phyloP scores from a whole-genome alignment of 2,329 filamentous ascomycete species.

The Botrytis elliptica region DNA sequence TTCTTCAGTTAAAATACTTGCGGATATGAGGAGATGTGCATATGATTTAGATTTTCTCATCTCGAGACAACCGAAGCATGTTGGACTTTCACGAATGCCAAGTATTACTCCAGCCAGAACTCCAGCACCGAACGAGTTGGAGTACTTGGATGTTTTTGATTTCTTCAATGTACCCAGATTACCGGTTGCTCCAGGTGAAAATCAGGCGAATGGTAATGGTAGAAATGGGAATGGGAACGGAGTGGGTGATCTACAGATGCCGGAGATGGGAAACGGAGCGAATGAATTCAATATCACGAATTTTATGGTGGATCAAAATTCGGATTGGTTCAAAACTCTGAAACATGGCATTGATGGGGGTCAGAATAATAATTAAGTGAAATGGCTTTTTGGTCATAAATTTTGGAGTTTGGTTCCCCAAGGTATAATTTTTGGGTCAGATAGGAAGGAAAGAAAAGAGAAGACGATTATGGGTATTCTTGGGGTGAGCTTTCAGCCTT shows the following conservation, averaged over 20 bases:
- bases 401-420: not conserved
- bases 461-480: not conserved
- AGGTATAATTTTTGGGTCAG: not conserved
- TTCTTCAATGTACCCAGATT: slow-evolving; percentile 90
- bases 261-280: slow-evolving; percentile 35
- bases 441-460: not conserved
- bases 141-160: slow-evolving; percentile 90
- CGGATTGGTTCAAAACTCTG: slow-evolving; percentile 67
- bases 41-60: slow-evolving; percentile 91
- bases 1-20: slow-evolving; percentile 79
- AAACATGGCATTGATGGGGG: slow-evolving; percentile 8
- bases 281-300: slow-evolving; percentile 76
- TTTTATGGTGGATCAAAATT: slow-evolving; percentile 71
- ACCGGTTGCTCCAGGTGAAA: slow-evolving; percentile 44
- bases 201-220: slow-evolving; percentile 18
- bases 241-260: slow-evolving; percentile 36
- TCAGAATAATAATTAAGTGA: slow-evolving; percentile 14
- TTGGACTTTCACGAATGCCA: slow-evolving; percentile 46
- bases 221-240: slow-evolving; percentile 28
- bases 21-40: slow-evolving; percentile 87
- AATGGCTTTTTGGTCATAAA: not conserved
- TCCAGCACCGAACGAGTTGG: slow-evolving; percentile 77
- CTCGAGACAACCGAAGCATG: slow-evolving; percentile 59
- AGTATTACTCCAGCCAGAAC: slow-evolving; percentile 62
- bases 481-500: not conserved